A percentile compares a stretch with the other conserved stretches of the same genome.
phyloP scores from a whole-genome alignment of 192 early-diverging fungal genomes.

The Neocallimastix lanati region DNA sequence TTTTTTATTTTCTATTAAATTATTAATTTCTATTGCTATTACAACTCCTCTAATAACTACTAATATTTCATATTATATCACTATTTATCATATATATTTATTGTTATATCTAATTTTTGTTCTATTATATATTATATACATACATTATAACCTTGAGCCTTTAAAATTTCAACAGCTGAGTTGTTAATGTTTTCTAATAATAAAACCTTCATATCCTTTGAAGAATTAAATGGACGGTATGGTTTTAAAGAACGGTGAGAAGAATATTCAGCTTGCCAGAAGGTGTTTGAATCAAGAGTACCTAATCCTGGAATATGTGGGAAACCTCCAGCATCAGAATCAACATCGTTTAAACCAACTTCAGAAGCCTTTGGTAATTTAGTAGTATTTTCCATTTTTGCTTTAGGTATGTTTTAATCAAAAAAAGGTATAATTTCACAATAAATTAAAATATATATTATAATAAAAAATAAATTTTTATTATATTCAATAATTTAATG shows the following conservation, averaged over 20 bases:
- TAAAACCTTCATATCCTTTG: conserved; percentile 70
- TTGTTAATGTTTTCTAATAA: conserved; percentile 78
- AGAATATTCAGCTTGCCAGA: neutral
- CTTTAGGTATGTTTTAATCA: no score
- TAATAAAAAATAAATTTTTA: no score
- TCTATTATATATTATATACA: neutral
- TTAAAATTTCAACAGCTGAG: conserved; percentile 58
- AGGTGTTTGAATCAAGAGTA: neutral
- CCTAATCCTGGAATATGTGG: neutral
- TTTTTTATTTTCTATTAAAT: no score
- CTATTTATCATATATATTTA: no score
- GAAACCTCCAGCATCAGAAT: neutral
- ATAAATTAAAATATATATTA: no score
- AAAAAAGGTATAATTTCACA: no score
- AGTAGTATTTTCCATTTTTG: neutral
- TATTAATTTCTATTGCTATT: no score
- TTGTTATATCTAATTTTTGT: no score
- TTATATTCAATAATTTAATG: no score
- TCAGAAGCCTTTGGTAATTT: neutral
- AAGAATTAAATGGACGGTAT: neutral
- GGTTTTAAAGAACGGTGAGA: neutral
- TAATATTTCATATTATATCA: no score
- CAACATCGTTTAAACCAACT: neutral
- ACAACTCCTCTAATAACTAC: no score
- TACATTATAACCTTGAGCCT: conserved; percentile 79